Evolutionary conservation across 2,329 filamentous ascomycete species (phyloP).

Genomic region (Hymenoscyphus occultus): DNA sequence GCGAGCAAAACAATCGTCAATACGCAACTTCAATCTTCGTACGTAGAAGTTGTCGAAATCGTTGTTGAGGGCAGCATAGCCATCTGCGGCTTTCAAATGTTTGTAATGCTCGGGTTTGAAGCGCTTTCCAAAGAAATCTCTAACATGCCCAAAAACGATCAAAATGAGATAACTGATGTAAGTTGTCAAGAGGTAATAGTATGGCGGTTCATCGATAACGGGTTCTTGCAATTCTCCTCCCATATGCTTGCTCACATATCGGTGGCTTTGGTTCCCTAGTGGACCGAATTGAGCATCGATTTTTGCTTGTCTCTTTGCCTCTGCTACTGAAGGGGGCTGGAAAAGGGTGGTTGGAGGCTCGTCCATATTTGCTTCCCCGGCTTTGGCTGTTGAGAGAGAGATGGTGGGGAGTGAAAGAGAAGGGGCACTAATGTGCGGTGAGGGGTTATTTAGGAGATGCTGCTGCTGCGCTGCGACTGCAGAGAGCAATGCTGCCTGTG

Average conservation of each 20-base stretch:
- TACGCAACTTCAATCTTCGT: conserved; percentile 83
- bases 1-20: conserved; percentile 95
- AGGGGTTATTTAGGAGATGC: conserved; percentile 46
- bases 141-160: conserved; percentile 90
- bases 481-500: conserved; percentile 65
- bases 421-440: conserved; percentile 65
- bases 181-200: conserved; percentile 94
- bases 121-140: conserved; percentile 96
- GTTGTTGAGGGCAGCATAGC: conserved; percentile 92
- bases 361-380: conserved; percentile 71
- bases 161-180: conserved; percentile 97
- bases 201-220: conserved; percentile 91
- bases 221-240: conserved; percentile 78
- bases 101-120: conserved; percentile 83
- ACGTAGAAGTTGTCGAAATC: conserved; percentile 99
- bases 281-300: conserved; percentile 91
- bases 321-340: conserved; percentile 80
- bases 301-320: conserved; percentile 70
- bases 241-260: conserved; percentile 84
- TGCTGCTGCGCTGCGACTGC: conserved; percentile 60
- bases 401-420: conserved; percentile 83
- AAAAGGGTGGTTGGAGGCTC: conserved; percentile 77
- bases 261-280: conserved; percentile 73
- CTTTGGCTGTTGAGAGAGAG: conserved; percentile 81
- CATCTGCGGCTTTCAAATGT: conserved; percentile 77